Evolutionary conservation across 1,284 basidiomycete genomes (phyloP).

Genomic region (Apiotrichum siamense): DNA sequence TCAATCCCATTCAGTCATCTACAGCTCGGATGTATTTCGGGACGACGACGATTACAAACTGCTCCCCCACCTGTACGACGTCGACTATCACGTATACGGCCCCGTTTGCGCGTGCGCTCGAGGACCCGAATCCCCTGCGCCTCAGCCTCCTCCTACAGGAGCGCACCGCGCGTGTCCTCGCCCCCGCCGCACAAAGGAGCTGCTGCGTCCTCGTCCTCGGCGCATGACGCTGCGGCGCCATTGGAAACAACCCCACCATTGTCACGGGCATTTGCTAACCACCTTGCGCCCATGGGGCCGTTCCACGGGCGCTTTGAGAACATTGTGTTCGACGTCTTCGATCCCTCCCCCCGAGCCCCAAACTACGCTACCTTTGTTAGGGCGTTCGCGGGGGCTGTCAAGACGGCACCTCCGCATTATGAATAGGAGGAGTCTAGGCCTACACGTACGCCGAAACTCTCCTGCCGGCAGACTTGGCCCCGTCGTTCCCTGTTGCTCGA

Average conservation of each 20-base stretch:
- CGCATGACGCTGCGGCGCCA: conserved; percentile 15
- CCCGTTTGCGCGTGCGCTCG: no score
- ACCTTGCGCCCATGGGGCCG: not conserved
- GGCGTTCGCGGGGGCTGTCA: no score
- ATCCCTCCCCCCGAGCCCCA: not conserved
- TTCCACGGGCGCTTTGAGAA: conserved; percentile 4
- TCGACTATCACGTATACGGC: no score
- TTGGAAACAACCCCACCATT: conserved; percentile 3
- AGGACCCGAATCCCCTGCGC: not conserved
- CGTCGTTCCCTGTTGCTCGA: no score
- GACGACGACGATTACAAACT: no score
- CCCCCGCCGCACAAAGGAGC: not conserved
- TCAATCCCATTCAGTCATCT: no score
- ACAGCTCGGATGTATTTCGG: no score
- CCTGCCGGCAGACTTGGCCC: no score
- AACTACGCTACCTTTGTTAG: not conserved
- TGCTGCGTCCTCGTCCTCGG: conserved; percentile 7
- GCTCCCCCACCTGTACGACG: no score
- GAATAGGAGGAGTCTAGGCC: no score
- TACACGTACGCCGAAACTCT: no score
- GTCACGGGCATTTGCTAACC: conserved; percentile 3
- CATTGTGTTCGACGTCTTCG: conserved; percentile 5
- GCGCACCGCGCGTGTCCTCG: conserved; percentile 9
- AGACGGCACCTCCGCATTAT: no score
- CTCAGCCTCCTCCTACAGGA: not conserved